Percentiles rank a stretch among this genome's conserved stretches.
phyloP scores from a whole-genome alignment of 2,329 filamentous ascomycete species.

The Lecanoromycetidae sp. region DNA sequence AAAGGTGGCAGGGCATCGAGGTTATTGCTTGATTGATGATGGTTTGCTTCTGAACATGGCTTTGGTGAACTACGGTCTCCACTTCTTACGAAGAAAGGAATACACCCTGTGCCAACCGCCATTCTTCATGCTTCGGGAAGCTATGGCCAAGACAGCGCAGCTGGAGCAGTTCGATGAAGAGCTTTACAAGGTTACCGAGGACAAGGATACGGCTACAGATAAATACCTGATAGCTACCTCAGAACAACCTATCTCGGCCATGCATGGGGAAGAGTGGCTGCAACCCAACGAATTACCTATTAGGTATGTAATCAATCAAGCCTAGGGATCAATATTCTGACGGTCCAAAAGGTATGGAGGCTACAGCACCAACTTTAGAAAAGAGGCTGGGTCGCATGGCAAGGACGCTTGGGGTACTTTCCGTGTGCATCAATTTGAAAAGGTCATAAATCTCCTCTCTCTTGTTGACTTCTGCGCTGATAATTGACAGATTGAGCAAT shows the following conservation, averaged over 20 bases:
- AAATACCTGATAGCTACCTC: conserved; percentile 76
- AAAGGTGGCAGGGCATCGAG: conserved; percentile 43
- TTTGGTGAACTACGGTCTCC: conserved; percentile 85
- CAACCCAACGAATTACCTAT: conserved; percentile 73
- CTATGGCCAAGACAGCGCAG: conserved; percentile 97
- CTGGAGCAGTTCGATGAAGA: conserved; percentile 96
- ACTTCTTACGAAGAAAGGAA: conserved; percentile 71
- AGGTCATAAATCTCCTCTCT: conserved; percentile 36
- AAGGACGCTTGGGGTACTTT: conserved; percentile 97
- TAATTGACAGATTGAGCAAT: conserved; percentile 54
- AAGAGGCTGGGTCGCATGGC: conserved; percentile 84
- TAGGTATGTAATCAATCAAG: conserved; percentile 42
- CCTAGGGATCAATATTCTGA: background rate
- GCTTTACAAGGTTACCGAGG: conserved; percentile 84
- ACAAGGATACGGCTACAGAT: conserved; percentile 74
- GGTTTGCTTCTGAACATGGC: conserved; percentile 88
- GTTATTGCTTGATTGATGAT: conserved; percentile 64
- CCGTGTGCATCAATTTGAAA: conserved; percentile 96
- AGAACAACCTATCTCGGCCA: conserved; percentile 86
- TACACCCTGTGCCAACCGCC: conserved; percentile 77
- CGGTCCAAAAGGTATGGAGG: conserved; percentile 51
- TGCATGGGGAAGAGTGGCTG: conserved; percentile 91
- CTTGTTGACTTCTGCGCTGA: conserved; percentile 11
- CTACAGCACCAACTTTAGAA: conserved; percentile 89
- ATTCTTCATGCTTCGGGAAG: conserved; percentile 87